phyloP scores from a whole-genome alignment of 2,329 filamentous ascomycete species.

The Pezicula carpinea region DNA sequence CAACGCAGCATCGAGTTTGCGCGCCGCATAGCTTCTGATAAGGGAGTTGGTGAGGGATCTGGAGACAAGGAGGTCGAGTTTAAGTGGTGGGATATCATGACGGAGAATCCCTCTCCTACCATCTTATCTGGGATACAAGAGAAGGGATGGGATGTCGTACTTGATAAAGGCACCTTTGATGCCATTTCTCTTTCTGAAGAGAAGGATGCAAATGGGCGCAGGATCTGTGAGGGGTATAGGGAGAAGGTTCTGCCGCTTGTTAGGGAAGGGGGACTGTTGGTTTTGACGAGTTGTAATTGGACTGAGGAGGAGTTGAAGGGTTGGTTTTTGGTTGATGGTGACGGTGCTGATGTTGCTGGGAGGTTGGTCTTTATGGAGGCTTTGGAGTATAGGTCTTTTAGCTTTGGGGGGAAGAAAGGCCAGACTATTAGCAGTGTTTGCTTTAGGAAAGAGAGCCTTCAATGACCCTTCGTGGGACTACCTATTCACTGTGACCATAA shows the following conservation, averaged over 20 bases:
- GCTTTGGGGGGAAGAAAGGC: conserved; percentile 83
- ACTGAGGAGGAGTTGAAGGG: conserved; percentile 77
- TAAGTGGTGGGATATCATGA: conserved; percentile 46
- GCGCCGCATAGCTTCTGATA: conserved; percentile 48
- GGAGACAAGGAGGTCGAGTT: conserved; percentile 37
- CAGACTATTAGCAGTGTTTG: conserved; percentile 86
- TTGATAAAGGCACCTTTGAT: conserved; percentile 99
- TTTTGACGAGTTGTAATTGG: conserved; percentile 98
- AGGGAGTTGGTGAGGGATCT: conserved; percentile 23
- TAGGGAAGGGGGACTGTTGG: conserved; percentile 64
- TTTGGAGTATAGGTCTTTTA: conserved; percentile 80
- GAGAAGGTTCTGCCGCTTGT: conserved; percentile 65
- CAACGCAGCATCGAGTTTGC: conserved; percentile 70
- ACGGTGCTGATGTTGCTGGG: not conserved
- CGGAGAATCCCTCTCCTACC: conserved; percentile 31
- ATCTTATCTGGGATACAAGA: conserved; percentile 12
- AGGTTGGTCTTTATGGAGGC: conserved; percentile 51
- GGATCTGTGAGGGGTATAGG: conserved; percentile 72
- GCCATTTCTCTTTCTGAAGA: conserved; percentile 75
- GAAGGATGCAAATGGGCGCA: conserved; percentile 44
- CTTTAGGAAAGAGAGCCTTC: conserved; percentile 51
- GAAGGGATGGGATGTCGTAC: conserved; percentile 75
- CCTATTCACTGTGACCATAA: too few species aligned
- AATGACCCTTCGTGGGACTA: conserved; percentile 1
- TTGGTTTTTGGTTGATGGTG: conserved; percentile 67